These are phyloP conservation scores for Brasenia schreberi DNA, from an alignment of 164 flowering plant genomes.

Conservation along the genomic window DNA sequence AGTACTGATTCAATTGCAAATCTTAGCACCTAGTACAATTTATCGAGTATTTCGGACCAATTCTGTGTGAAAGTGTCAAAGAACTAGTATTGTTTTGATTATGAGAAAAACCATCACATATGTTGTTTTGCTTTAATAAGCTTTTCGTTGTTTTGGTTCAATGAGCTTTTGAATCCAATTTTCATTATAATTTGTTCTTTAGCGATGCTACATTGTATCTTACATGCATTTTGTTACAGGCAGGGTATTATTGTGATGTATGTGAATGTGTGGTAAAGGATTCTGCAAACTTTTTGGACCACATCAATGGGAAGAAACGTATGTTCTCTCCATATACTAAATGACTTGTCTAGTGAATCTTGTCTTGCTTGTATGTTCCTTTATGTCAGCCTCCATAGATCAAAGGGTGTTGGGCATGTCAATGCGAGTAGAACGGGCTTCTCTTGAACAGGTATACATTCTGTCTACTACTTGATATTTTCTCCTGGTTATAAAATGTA, in stretches of 20 bases:
- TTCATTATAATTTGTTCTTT: not conserved
- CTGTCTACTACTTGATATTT: not conserved
- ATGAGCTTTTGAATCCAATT: not conserved
- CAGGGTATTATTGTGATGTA: conserved; percentile 85
- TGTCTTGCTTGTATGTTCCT: not conserved
- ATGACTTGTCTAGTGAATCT: not conserved
- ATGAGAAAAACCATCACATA: no score
- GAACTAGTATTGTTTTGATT: no score
- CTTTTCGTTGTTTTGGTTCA: not conserved
- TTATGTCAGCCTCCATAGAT: conserved; percentile 25
- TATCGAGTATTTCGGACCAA: no score
- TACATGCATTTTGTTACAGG: conserved; percentile 29
- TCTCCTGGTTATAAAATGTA: not conserved
- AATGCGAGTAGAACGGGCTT: conserved; percentile 91
- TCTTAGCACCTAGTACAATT: no score
- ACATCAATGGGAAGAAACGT: conserved; percentile 98
- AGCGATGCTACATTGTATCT: not conserved
- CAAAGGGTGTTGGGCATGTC: conserved; percentile 99
- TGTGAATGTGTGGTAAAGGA: conserved; percentile 98
- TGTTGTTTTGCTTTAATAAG: not conserved
- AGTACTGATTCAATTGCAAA: no score
- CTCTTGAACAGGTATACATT: conserved; percentile 60
- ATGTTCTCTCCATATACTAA: conserved; percentile 10
- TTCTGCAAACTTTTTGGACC: conserved; percentile 97
- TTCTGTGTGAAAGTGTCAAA: no score